Conservation (phyloP, 257 asterid species). For the Forsythia viridissima region DNA sequence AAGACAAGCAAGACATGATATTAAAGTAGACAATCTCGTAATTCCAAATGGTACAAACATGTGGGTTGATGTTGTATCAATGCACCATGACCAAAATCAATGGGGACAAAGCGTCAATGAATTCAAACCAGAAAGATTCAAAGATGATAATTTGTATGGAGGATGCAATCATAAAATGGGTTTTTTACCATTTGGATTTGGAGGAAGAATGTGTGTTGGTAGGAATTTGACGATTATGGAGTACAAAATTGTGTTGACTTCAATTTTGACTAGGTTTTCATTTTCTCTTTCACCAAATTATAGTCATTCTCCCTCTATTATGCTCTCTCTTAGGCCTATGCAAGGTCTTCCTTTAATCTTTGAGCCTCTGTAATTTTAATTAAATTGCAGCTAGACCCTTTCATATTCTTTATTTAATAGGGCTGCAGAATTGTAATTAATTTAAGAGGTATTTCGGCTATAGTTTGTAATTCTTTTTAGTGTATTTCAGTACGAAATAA, state of each 20-base stretch:
- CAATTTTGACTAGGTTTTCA: constrained; percentile 63
- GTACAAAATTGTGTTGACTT: constrained; percentile 62
- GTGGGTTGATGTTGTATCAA: constrained; percentile 84
- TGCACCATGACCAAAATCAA: constrained; percentile 66
- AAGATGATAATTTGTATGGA: constrained; percentile 44
- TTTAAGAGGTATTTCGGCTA: neutral
- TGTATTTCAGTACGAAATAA: neutral
- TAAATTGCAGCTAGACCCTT: neutral
- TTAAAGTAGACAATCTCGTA: constrained; percentile 44
- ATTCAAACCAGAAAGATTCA: constrained; percentile 72
- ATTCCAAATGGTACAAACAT: constrained; percentile 79
- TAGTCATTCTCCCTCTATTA: constrained; percentile 57
- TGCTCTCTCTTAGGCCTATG: constrained; percentile 83
- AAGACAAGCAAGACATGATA: constrained; percentile 71
- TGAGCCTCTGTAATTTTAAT: constrained; percentile 27
- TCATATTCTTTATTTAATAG: neutral
- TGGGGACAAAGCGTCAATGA: constrained; percentile 85
- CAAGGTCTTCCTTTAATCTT: constrained; percentile 75
- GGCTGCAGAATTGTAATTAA: neutral
- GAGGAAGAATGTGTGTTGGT: constrained; percentile 93
- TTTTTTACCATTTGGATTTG: constrained; percentile 81
- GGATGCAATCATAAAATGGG: constrained; percentile 95
- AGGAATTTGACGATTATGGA: constrained; percentile 71
- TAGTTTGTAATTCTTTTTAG: neutral
- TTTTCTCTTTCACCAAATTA: constrained; percentile 68